Conservation (phyloP, 208 protist genomes). For the Angomonas ambiguus region DNA sequence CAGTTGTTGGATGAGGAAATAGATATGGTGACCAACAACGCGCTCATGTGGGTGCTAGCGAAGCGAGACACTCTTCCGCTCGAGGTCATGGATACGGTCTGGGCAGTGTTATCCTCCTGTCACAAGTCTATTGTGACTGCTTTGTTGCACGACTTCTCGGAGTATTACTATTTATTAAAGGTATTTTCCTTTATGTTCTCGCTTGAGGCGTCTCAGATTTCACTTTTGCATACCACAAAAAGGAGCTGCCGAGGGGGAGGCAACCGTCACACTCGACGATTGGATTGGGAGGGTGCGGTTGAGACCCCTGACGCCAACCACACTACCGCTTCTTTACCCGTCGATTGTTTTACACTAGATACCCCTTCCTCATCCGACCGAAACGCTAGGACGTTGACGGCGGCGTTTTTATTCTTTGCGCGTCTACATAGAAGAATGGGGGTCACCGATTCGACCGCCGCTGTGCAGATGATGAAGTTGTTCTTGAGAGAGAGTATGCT, state of each 20-base stretch:
- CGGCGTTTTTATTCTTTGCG: constrained; percentile 43
- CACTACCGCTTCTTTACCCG: neutral
- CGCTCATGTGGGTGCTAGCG: constrained; percentile 48
- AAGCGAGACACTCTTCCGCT: constrained; percentile 42
- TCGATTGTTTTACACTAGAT: too few species aligned
- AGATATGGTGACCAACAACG: constrained; percentile 30
- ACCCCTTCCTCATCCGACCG: too few species aligned
- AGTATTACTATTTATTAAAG: constrained; percentile 64
- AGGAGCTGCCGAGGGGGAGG: neutral
- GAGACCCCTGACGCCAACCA: neutral
- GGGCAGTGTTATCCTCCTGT: constrained; percentile 38
- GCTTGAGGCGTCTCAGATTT: constrained; percentile 35
- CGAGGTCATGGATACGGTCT: constrained; percentile 39
- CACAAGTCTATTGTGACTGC: constrained; percentile 44
- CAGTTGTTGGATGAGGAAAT: constrained; percentile 25
- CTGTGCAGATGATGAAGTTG: constrained; percentile 28
- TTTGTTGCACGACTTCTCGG: constrained; percentile 32
- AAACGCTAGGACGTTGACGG: too few species aligned
- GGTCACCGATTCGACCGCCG: constrained; percentile 15
- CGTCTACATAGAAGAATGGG: constrained; percentile 29
- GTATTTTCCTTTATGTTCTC: constrained; percentile 49
- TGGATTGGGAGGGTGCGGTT: neutral
- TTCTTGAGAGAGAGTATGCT: constrained; percentile 45
- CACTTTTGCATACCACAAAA: constrained; percentile 41
- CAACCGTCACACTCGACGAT: too few species aligned